Conservation (phyloP, 2,329 filamentous ascomycete genomes). For the Calonectria pseudoreteaudii region DNA sequence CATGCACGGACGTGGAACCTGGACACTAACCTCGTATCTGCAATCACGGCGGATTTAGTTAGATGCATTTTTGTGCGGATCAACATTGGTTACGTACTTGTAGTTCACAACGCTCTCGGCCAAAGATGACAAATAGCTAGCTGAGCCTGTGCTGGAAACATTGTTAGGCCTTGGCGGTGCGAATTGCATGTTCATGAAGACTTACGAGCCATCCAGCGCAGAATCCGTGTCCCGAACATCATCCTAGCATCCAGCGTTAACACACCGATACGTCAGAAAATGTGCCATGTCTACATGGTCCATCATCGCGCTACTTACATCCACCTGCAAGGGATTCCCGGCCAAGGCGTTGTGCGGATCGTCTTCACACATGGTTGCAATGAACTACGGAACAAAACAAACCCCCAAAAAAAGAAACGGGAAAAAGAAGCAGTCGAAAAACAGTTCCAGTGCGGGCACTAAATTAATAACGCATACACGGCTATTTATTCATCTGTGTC, state of each 20-base stretch:
- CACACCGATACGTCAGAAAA: not conserved
- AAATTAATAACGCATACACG: conserved; percentile 5
- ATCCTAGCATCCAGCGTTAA: not conserved
- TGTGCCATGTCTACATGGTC: not conserved
- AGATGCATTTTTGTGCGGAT: not conserved
- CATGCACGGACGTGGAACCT: not conserved
- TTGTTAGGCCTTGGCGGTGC: not conserved
- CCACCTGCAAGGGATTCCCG: not conserved
- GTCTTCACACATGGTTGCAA: conserved; percentile 12
- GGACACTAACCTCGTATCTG: conserved; percentile 12
- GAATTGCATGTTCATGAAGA: not conserved
- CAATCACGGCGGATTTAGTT: not conserved
- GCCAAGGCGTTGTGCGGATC: not conserved
- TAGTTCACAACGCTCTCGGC: conserved; percentile 12
- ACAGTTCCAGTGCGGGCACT: not conserved
- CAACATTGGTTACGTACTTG: not conserved
- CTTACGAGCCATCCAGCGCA: conserved; percentile 6
- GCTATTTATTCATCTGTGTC: not conserved
- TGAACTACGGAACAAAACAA: not conserved
- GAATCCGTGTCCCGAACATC: conserved; percentile 2
- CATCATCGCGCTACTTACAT: not conserved
- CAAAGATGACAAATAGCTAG: not conserved
- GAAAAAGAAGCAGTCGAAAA: not conserved
- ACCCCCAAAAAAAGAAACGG: not conserved
- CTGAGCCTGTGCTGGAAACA: not conserved